phyloP scores from a whole-genome alignment of 176 grass and related monocot species.

The Paspalum notatum region DNA sequence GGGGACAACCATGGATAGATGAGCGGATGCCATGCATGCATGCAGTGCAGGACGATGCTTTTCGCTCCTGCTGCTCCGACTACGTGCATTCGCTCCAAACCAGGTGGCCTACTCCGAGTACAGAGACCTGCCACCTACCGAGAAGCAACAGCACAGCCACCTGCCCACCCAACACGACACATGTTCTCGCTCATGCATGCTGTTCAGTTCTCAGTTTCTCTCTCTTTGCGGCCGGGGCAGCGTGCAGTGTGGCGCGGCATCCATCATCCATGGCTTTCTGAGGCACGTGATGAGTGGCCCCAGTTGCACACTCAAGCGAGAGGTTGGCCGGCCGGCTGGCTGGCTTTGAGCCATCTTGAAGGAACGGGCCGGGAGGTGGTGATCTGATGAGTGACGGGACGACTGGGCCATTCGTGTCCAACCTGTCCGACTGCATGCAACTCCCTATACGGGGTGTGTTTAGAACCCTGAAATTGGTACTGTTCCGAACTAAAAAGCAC shows the following conservation, averaged over 20 bases:
- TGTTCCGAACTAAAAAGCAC: no score
- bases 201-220: background rate
- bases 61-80: background rate
- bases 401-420: background rate
- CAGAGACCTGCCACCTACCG: slow-evolving; percentile 37
- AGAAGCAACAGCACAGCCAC: slow-evolving; percentile 43
- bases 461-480: no score
- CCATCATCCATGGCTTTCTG: background rate
- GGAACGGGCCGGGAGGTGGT: background rate
- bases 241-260: background rate
- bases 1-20: background rate
- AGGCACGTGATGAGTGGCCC: slow-evolving; percentile 29
- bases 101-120: background rate
- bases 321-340: background rate
- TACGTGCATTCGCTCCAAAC: background rate
- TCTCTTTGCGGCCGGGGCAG: background rate
- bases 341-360: slow-evolving; percentile 26
- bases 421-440: slow-evolving; percentile 5
- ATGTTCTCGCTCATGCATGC: background rate
- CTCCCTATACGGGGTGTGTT: background rate
- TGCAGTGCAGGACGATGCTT: background rate
- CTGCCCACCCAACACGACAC: slow-evolving; percentile 26
- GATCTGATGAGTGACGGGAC: background rate
- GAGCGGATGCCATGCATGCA: background rate
- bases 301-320: background rate